Conservation (phyloP, 2,329 filamentous ascomycete species). For the Penicillium sp. region DNA sequence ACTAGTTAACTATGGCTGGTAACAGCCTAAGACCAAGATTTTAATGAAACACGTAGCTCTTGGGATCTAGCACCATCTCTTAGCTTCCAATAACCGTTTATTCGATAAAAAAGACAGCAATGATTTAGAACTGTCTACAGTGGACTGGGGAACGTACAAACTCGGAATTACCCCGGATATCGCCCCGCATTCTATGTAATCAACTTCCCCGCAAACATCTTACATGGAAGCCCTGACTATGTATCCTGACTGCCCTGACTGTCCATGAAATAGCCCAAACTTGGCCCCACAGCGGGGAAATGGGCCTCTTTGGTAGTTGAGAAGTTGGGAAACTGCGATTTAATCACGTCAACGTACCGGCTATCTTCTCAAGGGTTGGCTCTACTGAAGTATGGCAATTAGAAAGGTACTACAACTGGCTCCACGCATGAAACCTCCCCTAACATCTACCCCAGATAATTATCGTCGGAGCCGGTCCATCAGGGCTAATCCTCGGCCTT, state of each 20-base stretch:
- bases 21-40: neutral
- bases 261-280: neutral
- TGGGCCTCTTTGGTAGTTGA: neutral
- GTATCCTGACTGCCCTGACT: too few relatives aligned
- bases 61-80: conserved; percentile 30
- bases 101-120: conserved; percentile 23
- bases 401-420: conserved; percentile 8
- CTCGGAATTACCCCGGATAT: conserved; percentile 8
- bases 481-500: conserved; percentile 29
- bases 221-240: neutral
- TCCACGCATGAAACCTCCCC: neutral
- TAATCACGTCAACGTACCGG: neutral
- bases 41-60: conserved; percentile 13
- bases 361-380: neutral
- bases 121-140: too few relatives aligned
- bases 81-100: conserved; percentile 31
- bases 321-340: neutral
- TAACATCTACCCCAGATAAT: conserved; percentile 16
- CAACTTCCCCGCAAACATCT: neutral
- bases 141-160: neutral
- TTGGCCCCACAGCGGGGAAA: conserved; percentile 11
- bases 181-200: conserved; percentile 5
- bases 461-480: conserved; percentile 33
- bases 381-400: conserved; percentile 10
- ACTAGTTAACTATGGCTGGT: too few relatives aligned